Base-by-base conservation (phyloP, 176 grass and related monocot genomes). In the Typha latifolia region DNA sequence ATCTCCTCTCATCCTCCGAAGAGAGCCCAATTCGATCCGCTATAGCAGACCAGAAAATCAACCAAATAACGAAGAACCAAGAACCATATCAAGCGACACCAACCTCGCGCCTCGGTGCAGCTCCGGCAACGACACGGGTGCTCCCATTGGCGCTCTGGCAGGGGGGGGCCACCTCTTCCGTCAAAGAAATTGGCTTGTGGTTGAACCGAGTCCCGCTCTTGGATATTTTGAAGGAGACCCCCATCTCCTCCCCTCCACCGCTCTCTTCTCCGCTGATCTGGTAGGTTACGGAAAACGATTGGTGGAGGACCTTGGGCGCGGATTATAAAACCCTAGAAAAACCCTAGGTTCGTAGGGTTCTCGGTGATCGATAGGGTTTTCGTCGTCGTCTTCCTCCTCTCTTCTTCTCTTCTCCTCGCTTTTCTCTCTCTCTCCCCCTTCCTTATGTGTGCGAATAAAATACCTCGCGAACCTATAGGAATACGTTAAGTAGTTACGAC, bases 151-250 rank as follows among this genome's bases (percentile, higher is more conserved):
- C 71, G 1, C 3, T 51, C 16, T 50, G 21, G 29, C 12, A 21
- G 32, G 71, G 12, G 49, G 81, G 78, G 12, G 82, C 76, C 32
- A 32, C 37, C 19, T 56, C 69, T 56, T n/a, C 47, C 12, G 32
- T 11, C 66, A 64, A 11, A 16, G 27, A 8, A 32, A 47, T 37
- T 51, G 80, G 61, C 23, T 71, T 74, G 23, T 78, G 56, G 31
- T 49, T 23, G 64, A 74, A 85, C 13, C 78, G 69, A 32, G 72
- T 69, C 23, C 82, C 87, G 47, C 78, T 76, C 84, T 87, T 96
- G 6, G 81, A 84, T 2, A 96, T 20, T 76, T 85, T 87, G 84
- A 96, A 90, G 31, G 91, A 96, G 71, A 90, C 76, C 71, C 82
- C 91, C 91, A 95, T 95, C 32, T 51, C 70, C 53, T 59, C 53